Evolutionary conservation across 1,284 basidiomycete genomes (phyloP).

Genomic region (Acaromyces ingoldii): DNA sequence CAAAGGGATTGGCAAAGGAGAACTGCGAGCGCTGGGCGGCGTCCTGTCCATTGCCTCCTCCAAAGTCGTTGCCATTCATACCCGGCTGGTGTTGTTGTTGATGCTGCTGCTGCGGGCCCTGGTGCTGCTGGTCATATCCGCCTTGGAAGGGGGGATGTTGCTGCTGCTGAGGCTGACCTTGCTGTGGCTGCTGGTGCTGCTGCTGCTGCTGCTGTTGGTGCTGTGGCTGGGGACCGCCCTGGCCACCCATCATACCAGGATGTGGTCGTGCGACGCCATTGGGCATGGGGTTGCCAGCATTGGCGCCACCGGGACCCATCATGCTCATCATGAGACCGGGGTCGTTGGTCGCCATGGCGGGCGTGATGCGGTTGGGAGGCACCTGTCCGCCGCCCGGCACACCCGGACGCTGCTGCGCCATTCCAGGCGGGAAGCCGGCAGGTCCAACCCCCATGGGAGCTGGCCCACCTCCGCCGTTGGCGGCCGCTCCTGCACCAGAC

Average conservation of each 20-base stretch:
- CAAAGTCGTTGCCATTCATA: not conserved
- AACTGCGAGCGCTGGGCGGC: not conserved
- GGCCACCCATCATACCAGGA: not conserved
- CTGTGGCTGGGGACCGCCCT: constrained; percentile 6
- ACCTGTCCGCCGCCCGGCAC: constrained; percentile 18
- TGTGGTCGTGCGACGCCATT: not conserved
- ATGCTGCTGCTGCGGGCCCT: constrained; percentile 16
- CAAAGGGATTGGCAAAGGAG: constrained; percentile 11
- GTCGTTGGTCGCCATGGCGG: constrained; percentile 40
- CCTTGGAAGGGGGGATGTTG: too few relatives aligned
- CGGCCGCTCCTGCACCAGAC: constrained; percentile 2
- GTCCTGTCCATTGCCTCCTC: not conserved
- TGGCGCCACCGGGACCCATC: constrained; percentile 20
- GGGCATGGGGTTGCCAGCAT: too few relatives aligned
- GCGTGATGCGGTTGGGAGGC: constrained; percentile 25
- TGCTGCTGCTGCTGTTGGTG: constrained; percentile 19
- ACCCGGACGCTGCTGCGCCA: constrained; percentile 8
- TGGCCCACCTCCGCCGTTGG: too few relatives aligned
- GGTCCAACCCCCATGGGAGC: constrained; percentile 1
- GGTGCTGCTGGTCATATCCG: constrained; percentile 13
- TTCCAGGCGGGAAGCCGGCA: constrained; percentile 1
- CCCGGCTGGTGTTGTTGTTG: constrained; percentile 15
- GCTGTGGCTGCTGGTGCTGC: constrained; percentile 14
- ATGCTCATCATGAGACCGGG: constrained; percentile 39
- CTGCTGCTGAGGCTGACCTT: constrained; percentile 11